Evolutionary conservation across 257 asterid species (phyloP).

Genomic region (Nicotiana benthamiana): DNA sequence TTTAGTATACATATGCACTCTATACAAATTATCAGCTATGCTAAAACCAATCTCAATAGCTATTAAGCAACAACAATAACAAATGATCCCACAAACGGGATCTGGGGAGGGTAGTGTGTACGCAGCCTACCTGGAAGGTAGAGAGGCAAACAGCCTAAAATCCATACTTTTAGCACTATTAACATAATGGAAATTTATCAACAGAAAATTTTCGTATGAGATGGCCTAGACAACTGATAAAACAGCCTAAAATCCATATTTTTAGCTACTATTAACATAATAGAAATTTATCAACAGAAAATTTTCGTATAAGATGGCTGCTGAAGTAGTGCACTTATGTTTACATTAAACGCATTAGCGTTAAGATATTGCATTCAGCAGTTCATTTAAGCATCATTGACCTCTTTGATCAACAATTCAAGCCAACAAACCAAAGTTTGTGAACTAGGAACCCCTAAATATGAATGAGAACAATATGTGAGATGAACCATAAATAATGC

Average conservation of each 20-base stretch:
- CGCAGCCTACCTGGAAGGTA: too few relatives aligned
- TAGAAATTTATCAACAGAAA: background rate
- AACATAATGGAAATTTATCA: background rate
- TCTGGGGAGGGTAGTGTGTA: too few relatives aligned
- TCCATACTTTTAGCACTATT: background rate
- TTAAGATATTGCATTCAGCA: background rate
- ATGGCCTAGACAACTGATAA: background rate
- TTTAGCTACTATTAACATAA: background rate
- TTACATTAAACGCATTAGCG: background rate
- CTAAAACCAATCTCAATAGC: background rate
- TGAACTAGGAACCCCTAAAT: background rate
- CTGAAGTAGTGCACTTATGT: background rate
- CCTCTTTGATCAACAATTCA: background rate
- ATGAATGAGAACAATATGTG: background rate
- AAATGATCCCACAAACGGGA: too few relatives aligned
- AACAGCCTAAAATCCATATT: background rate
- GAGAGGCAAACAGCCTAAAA: background rate
- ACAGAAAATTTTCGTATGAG: background rate
- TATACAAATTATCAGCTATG: background rate
- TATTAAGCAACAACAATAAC: background rate
- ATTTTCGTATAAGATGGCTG: background rate
- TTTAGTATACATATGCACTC: background rate
- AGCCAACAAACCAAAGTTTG: background rate
- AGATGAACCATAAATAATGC: background rate
- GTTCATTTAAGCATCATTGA: background rate